These are phyloP conservation scores for Skeletonema menzelii DNA, from an alignment of 108 stramenopile species.

Conservation along the genomic window DNA sequence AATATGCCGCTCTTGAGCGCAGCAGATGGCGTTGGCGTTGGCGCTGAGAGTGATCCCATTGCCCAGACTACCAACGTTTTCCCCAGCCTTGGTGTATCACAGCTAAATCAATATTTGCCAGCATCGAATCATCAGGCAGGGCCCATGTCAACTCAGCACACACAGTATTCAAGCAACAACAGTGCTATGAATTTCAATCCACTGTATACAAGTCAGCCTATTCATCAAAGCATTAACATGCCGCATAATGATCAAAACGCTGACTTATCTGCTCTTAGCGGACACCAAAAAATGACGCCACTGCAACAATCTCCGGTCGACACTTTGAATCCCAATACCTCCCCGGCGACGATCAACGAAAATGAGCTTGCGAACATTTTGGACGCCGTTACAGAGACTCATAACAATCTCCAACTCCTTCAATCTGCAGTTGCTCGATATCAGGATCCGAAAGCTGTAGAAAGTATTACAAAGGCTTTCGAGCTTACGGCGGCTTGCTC, in stretches of 20 bases:
- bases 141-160: not conserved
- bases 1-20: not conserved
- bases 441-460: constrained; percentile 3
- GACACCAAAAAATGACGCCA: not conserved
- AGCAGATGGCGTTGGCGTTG: not conserved
- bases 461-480: constrained; percentile 15
- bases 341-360: not conserved
- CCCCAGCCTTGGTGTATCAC: not conserved
- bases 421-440: constrained; percentile 10
- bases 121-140: not conserved
- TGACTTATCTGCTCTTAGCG: not conserved
- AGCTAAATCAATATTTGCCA: not conserved
- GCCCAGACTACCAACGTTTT: not conserved
- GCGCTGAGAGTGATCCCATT: not conserved
- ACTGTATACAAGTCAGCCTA: not conserved
- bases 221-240: not conserved
- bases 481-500: constrained; percentile 19
- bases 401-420: constrained; percentile 10
- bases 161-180: not conserved
- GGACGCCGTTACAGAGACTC: constrained; percentile 2
- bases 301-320: not conserved
- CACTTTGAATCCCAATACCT: not conserved
- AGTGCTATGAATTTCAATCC: not conserved
- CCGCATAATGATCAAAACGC: not conserved
- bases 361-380: constrained; percentile 9